Conservation (phyloP, 148 eudicot species). For the Bassia scoparia region DNA sequence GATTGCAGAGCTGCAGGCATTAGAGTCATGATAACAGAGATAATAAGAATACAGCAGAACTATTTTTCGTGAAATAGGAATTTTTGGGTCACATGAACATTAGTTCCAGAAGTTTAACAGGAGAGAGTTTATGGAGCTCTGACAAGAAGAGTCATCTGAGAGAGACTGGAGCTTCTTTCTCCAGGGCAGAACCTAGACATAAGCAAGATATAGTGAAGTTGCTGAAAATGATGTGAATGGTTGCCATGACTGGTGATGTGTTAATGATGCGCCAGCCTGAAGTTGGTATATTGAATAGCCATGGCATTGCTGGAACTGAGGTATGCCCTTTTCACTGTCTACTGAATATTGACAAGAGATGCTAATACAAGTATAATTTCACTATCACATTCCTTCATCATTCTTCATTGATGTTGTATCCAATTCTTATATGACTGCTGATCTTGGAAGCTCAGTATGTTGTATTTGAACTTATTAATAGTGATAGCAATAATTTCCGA, state of each 20-base stretch:
- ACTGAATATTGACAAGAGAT: not conserved
- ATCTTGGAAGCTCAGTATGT: not conserved
- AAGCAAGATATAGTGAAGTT: conserved; percentile 71
- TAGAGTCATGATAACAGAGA: conserved; percentile 60
- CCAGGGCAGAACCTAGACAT: conserved; percentile 80
- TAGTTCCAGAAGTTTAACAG: conserved; percentile 47
- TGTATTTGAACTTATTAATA: not conserved
- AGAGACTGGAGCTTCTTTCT: conserved; percentile 55
- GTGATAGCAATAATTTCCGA: not conserved
- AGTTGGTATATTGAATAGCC: conserved; percentile 73
- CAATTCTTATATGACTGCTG: not conserved
- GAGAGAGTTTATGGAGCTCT: conserved; percentile 50
- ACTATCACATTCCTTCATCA: not conserved
- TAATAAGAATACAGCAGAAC: conserved; percentile 63
- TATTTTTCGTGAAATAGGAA: conserved; percentile 56
- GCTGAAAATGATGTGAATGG: conserved; percentile 66
- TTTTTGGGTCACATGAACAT: conserved; percentile 48
- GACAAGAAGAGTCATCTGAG: conserved; percentile 46
- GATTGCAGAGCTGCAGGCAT: conserved; percentile 68
- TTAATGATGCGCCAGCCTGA: conserved; percentile 78
- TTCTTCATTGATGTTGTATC: too few relatives aligned
- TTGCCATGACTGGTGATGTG: conserved; percentile 85
- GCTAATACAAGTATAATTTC: not conserved
- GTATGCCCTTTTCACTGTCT: conserved; percentile 27
- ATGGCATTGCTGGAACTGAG: conserved; percentile 84